Percentiles rank a stretch among this genome's conserved stretches.
These are phyloP conservation scores for Cryptococcus neoformans DNA, from an alignment of 1,284 basidiomycete species.

Conservation along the genomic window DNA sequence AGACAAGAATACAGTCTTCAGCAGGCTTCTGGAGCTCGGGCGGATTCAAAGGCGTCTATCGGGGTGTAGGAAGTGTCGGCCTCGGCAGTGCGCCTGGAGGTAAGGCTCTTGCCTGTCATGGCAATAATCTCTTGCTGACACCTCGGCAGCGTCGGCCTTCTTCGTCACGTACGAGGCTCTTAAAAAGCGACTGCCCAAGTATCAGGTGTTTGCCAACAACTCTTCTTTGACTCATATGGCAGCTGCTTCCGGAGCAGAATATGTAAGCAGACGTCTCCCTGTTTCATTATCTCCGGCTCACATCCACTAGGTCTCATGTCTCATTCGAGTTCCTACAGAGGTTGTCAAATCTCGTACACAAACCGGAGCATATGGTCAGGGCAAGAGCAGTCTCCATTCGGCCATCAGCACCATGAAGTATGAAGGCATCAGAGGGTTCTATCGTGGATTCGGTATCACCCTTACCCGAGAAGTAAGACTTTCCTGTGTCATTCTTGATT, in stretches of 20 bases:
- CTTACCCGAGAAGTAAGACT: slow-evolving; percentile 66
- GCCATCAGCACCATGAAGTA: slow-evolving; percentile 55
- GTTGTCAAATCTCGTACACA: slow-evolving; percentile 86
- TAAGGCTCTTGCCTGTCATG: slow-evolving; percentile 45
- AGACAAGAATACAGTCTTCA: slow-evolving; percentile 86
- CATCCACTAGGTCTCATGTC: slow-evolving; percentile 71
- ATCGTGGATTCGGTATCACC: slow-evolving; percentile 74
- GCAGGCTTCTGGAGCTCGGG: slow-evolving; percentile 84
- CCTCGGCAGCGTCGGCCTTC: slow-evolving; percentile 75
- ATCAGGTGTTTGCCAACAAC: slow-evolving; percentile 53
- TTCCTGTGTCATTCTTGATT: background rate
- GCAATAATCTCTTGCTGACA: background rate
- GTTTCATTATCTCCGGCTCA: background rate
- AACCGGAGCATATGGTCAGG: slow-evolving; percentile 64
- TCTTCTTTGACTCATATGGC: slow-evolving; percentile 74
- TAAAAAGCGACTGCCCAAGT: slow-evolving; percentile 65
- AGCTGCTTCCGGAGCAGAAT: slow-evolving; percentile 76
- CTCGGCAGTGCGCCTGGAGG: slow-evolving; percentile 96
- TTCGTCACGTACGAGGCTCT: slow-evolving; percentile 92
- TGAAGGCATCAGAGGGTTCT: slow-evolving; percentile 68
- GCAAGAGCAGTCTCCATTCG: slow-evolving; percentile 38
- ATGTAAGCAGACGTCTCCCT: slow-evolving; percentile 54
- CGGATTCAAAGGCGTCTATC: slow-evolving; percentile 89
- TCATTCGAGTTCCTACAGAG: slow-evolving; percentile 91
- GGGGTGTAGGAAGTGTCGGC: slow-evolving; percentile 90